Base-by-base conservation (phyloP, 768 basidiomycete species). In the Boletellus ananas region DNA sequence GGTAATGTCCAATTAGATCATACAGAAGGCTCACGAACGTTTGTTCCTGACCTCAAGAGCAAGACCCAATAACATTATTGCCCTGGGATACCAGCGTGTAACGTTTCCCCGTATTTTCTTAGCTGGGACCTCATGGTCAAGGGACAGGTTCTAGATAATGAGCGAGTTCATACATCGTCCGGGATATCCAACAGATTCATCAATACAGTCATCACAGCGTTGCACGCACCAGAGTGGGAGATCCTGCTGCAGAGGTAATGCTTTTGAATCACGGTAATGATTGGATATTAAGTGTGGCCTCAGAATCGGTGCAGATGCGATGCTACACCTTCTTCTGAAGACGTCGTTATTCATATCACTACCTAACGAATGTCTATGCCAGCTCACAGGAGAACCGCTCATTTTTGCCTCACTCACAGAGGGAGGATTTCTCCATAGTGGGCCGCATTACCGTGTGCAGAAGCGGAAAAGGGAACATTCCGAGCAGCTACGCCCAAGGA, bases 281-380 rank as follows among this genome's bases (percentile, higher is more conserved):
- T 16, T n/a, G 42, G 36, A 34, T 20, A 43, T n/a, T 49, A 34
- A 59, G 0, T 16, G 35, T 39, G 16, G 12, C 36, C 17, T 38
- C 56, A 94, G 94, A 56, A 78, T 91, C 8, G 93, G 94, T 0
- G 81, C 81, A 35, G 81, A 82, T 57, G 78, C 79, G 1, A 85
- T 95, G 77, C 64, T 87, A 29, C 84, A 93, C 63, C 72, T 98
- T 10, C 77, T 98, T 16, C 75, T 83, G 3, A 78, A 85, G 48
- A 84, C 85, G 0, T 86, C 82, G 10, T 54, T 94, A 16, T 97
- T 93, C 63, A 61, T 87, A 14, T 72, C 86, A 2, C 68, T 96
- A 18, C 87, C 87, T 0, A 95, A 96, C 60, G 83, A 80, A 17
- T 94, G 91, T 61, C 77, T 85, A 34, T 87, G 87, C 53, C 94